Base-by-base conservation (phyloP, 495 filamentous ascomycete genomes). In the Tuber umbilicatum region DNA sequence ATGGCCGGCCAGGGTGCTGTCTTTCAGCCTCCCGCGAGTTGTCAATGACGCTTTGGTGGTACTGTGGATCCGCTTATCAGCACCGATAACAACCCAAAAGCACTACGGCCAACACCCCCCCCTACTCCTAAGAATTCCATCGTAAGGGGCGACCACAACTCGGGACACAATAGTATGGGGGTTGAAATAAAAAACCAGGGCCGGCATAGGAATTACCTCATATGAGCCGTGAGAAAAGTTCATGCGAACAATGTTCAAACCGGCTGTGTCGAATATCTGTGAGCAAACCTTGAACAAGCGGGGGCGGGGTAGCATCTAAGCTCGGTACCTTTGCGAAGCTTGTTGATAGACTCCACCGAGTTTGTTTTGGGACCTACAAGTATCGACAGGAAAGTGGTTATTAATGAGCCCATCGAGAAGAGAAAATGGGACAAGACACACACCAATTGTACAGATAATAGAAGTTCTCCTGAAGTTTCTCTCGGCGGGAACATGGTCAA, bases 151-250 rank as follows among this genome's bases (percentile, higher is more conserved):
- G 27, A 31, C 27, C 27, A 16, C 14, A 21, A 31, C 43, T 27
- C 14, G 27, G 55, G 10, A 17, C 55, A 17, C 55, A 64, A 35
- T 5, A 64, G 12, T 35, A 35, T 38, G 68, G 77, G 80, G 83
- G 81, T 71, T 81, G 81, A 16, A 5, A 10, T 64, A 35, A 35
- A 40, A 40, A 64, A 45, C 37, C 5, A 45, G 17, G 38, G 31
- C 19, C n/a, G 50, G 23, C 39, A 17, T 21, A 27, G 27, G 27
- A 79, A 83, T 76, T 82, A 90, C 89, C 85, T 96, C 94, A 85
- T 99, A 93, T 79, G 92, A 91, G 80, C 95, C 95, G 84, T 99
- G 95, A 78, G 94, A 97, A 85, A 98, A 99, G 89, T 99, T 99
- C 94, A 97, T 96, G 84, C 95, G 96, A 77, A 97, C 95, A 76